These are phyloP conservation scores for Pleurotus ostreatus DNA, from an alignment of 768 basidiomycete species.

Conservation along the genomic window DNA sequence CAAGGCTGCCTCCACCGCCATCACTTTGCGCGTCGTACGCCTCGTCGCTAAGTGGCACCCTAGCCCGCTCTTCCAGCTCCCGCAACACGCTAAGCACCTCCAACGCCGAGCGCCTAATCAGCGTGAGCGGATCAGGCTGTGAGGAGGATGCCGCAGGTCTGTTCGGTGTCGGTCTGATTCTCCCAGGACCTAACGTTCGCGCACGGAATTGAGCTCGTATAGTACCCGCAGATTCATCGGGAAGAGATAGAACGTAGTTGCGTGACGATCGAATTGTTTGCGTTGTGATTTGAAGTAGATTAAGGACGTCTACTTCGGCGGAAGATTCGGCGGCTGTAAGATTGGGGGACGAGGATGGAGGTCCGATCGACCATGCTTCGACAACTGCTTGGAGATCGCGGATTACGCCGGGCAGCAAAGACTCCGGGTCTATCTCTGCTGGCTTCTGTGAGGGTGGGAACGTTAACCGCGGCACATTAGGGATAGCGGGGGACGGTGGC, in stretches of 20 bases:
- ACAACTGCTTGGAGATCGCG: slow-evolving; percentile 67
- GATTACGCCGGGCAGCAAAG: slow-evolving; percentile 71
- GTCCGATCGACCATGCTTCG: slow-evolving; percentile 55
- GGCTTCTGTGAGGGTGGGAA: slow-evolving; percentile 58
- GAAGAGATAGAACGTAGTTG: slow-evolving; percentile 79
- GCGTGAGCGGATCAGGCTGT: slow-evolving; percentile 55
- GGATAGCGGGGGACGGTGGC: slow-evolving; percentile 65
- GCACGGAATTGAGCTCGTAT: slow-evolving; percentile 58
- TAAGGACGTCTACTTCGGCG: slow-evolving; percentile 58
- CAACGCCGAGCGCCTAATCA: slow-evolving; percentile 74
- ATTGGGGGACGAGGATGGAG: slow-evolving; percentile 5
- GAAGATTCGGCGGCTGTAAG: slow-evolving; percentile 12
- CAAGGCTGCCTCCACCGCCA: slow-evolving; percentile 29
- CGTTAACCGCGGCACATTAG: slow-evolving; percentile 37
- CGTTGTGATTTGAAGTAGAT: slow-evolving; percentile 73
- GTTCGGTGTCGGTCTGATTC: slow-evolving; percentile 7
- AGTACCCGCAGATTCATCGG: slow-evolving; percentile 63
- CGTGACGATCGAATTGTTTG: slow-evolving; percentile 77
- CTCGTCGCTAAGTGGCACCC: slow-evolving; percentile 75
- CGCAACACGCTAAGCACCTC: slow-evolving; percentile 81
- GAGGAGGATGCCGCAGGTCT: slow-evolving; percentile 7
- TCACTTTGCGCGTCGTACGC: slow-evolving; percentile 83
- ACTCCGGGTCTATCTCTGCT: slow-evolving; percentile 72
- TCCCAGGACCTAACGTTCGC: slow-evolving; percentile 26
- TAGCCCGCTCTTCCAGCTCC: slow-evolving; percentile 72